Conservation (phyloP, 441 rosid species). For the Geranium incanum region DNA sequence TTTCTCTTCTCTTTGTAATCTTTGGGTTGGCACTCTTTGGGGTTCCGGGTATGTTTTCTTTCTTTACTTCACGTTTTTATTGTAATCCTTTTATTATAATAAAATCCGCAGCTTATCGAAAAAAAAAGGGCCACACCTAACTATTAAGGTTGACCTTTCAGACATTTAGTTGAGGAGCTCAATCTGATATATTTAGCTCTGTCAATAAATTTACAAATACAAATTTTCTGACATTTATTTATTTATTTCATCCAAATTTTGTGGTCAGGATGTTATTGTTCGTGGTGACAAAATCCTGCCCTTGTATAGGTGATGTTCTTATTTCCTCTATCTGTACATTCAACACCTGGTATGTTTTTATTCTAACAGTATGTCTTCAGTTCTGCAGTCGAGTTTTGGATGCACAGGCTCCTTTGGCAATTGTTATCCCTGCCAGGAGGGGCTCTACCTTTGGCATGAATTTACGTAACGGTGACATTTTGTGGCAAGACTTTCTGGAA, state of each 20-base stretch:
- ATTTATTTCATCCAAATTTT: neutral
- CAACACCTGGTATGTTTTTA: constrained; percentile 5
- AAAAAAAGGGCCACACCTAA: too few species aligned
- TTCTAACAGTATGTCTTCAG: constrained; percentile 30
- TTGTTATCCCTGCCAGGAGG: constrained; percentile 58
- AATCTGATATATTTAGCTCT: too few species aligned
- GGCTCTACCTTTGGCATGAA: constrained; percentile 41
- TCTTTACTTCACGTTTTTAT: too few species aligned
- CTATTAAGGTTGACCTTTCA: too few species aligned
- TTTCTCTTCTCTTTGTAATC: too few species aligned
- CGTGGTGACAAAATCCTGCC: constrained; percentile 82
- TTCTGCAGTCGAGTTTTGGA: constrained; percentile 77
- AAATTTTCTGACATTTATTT: neutral
- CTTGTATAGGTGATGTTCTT: constrained; percentile 64
- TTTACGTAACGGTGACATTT: constrained; percentile 67
- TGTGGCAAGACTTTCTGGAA: constrained; percentile 65
- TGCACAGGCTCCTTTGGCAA: constrained; percentile 76
- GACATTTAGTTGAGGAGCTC: too few species aligned
- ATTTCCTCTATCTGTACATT: constrained; percentile 12
- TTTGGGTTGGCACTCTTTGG: too few species aligned
- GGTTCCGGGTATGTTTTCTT: too few species aligned
- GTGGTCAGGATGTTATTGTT: constrained; percentile 64
- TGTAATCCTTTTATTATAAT: too few species aligned
- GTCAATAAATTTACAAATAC: too few species aligned
- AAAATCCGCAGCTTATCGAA: too few species aligned